Conservation (phyloP, 1,284 basidiomycete species). For the Schizophyllum commune region DNA sequence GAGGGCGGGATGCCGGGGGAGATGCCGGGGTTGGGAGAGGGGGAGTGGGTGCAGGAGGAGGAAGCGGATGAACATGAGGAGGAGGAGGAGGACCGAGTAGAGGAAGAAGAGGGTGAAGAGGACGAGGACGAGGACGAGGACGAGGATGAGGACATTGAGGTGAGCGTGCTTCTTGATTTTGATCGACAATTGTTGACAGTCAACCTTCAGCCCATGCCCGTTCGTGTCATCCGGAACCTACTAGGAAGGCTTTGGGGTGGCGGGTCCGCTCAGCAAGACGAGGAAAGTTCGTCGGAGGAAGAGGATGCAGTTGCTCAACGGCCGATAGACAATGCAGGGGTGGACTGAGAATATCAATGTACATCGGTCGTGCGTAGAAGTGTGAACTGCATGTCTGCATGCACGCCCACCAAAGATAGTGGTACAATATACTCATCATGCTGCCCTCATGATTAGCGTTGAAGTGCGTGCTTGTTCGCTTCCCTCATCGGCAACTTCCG, state of each 20-base stretch:
- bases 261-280: conserved; percentile 20
- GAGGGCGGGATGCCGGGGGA: conserved; percentile 29
- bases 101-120: conserved; percentile 12
- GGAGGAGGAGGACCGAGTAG: conserved; percentile 12
- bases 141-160: conserved; percentile 20
- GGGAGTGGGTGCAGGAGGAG: conserved; percentile 10
- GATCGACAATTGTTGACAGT: too few species aligned
- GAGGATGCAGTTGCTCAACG: conserved; percentile 6
- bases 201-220: conserved; percentile 43
- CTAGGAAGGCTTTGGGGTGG: conserved; percentile 57
- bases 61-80: background rate
- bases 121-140: conserved; percentile 14
- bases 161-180: conserved; percentile 11
- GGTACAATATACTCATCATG: too few species aligned
- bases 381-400: too few species aligned
- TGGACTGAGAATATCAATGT: too few species aligned
- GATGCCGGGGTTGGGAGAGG: conserved; percentile 24
- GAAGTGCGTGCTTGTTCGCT: too few species aligned
- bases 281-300: conserved; percentile 28
- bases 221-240: conserved; percentile 54
- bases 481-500: too few species aligned
- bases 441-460: too few species aligned
- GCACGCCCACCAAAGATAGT: too few species aligned
- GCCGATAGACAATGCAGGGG: too few species aligned
- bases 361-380: too few species aligned